These are phyloP conservation scores for Cairneyella variabilis DNA, from an alignment of 495 filamentous ascomycete genomes.

Conservation along the genomic window DNA sequence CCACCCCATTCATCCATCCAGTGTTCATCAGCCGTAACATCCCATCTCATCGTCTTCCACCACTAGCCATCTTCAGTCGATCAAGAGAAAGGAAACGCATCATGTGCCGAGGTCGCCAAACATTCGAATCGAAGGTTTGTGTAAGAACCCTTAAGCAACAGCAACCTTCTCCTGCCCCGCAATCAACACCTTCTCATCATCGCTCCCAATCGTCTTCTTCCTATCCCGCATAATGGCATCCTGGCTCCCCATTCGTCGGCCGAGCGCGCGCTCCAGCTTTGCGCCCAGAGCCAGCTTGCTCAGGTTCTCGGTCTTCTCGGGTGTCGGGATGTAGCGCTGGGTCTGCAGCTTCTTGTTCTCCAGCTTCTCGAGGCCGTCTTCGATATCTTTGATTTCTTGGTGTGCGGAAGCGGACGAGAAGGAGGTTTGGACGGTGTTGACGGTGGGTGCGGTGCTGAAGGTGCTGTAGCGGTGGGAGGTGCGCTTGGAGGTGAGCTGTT, in stretches of 20 bases:
- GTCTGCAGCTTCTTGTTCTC: slow-evolving; percentile 82
- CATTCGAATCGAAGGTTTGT: no score
- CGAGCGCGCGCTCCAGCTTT: slow-evolving; percentile 90
- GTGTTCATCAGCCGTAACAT: no score
- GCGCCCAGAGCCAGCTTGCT: slow-evolving; percentile 89
- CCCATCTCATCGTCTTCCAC: no score
- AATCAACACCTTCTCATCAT: neutral
- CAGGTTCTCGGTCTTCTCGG: slow-evolving; percentile 80
- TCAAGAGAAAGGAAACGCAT: no score
- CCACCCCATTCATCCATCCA: no score
- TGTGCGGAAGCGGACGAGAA: slow-evolving; percentile 57
- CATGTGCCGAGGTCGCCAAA: no score
- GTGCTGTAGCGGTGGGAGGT: slow-evolving; percentile 78
- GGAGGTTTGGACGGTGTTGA: slow-evolving; percentile 37
- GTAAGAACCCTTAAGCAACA: slow-evolving; percentile 6
- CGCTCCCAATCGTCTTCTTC: slow-evolving; percentile 19
- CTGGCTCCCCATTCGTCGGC: slow-evolving; percentile 82
- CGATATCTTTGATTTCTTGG: slow-evolving; percentile 74
- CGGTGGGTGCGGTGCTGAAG: slow-evolving; percentile 67
- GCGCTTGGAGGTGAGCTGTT: slow-evolving; percentile 49
- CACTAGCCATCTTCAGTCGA: no score
- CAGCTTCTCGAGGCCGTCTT: slow-evolving; percentile 79
- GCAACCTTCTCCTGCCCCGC: slow-evolving; percentile 1
- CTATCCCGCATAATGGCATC: slow-evolving; percentile 78
- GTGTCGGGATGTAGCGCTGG: slow-evolving; percentile 79